phyloP scores from a whole-genome alignment of 192 early-diverging fungal species.

The Martensiomyces pterosporus region DNA sequence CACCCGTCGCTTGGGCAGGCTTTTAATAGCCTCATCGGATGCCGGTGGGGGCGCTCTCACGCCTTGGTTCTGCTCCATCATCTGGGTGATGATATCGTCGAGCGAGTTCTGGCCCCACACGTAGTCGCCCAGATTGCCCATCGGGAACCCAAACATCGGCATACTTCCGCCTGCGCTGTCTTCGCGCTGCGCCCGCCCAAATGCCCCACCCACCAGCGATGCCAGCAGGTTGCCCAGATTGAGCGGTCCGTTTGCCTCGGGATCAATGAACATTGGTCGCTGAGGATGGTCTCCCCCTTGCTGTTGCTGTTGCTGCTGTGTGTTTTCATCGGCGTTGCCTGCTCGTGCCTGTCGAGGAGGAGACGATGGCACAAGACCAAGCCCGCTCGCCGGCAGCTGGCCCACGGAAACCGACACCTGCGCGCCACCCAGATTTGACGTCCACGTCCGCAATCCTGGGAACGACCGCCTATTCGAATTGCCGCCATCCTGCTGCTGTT shows the following conservation, averaged over 20 bases:
- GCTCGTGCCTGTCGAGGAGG: no score
- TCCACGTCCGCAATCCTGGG: conserved; percentile 38
- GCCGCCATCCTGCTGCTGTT: not conserved
- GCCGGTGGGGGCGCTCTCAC: conserved; percentile 68
- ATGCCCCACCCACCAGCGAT: conserved; percentile 39
- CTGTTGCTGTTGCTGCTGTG: no score
- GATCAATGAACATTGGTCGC: conserved; percentile 42
- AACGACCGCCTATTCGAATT: conserved; percentile 10
- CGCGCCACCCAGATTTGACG: conserved; percentile 27
- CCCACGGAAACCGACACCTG: conserved; percentile 39
- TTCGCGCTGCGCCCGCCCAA: conserved; percentile 33
- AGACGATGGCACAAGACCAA: not conserved
- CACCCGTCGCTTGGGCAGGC: conserved; percentile 57
- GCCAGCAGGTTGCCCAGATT: conserved; percentile 35
- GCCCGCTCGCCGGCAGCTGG: not conserved
- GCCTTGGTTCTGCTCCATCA: conserved; percentile 71
- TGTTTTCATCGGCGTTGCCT: no score
- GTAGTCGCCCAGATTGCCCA: conserved; percentile 75
- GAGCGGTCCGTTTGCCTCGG: conserved; percentile 40
- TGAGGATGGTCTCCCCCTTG: conserved; percentile 21
- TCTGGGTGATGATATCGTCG: conserved; percentile 84
- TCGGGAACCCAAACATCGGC: conserved; percentile 43
- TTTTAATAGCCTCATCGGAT: conserved; percentile 66
- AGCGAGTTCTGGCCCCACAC: conserved; percentile 76
- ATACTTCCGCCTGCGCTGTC: conserved; percentile 17